Base-by-base conservation (phyloP, 345 rosid species). In the Populus pruinosa region DNA sequence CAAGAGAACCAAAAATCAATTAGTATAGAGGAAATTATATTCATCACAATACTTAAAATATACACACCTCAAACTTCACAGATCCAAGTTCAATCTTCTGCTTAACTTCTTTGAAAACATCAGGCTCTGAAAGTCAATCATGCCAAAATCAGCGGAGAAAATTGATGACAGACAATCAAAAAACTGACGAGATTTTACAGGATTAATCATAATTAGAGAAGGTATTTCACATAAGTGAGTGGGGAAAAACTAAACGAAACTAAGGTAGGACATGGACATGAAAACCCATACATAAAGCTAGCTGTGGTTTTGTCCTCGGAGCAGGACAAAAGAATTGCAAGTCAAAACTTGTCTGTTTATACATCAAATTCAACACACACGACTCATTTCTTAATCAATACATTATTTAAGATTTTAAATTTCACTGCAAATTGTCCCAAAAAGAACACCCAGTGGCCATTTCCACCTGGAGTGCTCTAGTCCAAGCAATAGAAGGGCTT, bases 11-110 rank as follows among this genome's bases (percentile, higher is more conserved):
- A 53, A 56, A 33, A 71, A 71, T 71, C 64, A 2, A 36, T 33
- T 10, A 69, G 56, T 23, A 5, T 36, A 29, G 70, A 55, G 44
- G 8, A 33, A 49, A 70, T 11, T 56, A 62, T 73, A 41, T 17
- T 61, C 63, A 64, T 33, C 38, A 67, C 5, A 44, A 61, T 27
- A 47, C 16, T 61, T 27, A 66, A 61, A 68, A 35, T 13, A 75
- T 69, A 75, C 82, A 71, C 61, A 92, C 98, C 99, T 95, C 96
- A 85, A 93, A 93, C 85, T 93, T 95, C 79, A 95, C 98, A 67
- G 92, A 79, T 76, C 96, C 99, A 80, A 91, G 89, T 79, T 91
- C 97, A 77, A 93, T 86, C 85, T 93, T 95, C 86, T 86, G 93
- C 88, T 89, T 95, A 81, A 95, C 95, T 89, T 95, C 99, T 85